phyloP scores from a whole-genome alignment of 257 asterid species.

The Forsythia viridissima region DNA sequence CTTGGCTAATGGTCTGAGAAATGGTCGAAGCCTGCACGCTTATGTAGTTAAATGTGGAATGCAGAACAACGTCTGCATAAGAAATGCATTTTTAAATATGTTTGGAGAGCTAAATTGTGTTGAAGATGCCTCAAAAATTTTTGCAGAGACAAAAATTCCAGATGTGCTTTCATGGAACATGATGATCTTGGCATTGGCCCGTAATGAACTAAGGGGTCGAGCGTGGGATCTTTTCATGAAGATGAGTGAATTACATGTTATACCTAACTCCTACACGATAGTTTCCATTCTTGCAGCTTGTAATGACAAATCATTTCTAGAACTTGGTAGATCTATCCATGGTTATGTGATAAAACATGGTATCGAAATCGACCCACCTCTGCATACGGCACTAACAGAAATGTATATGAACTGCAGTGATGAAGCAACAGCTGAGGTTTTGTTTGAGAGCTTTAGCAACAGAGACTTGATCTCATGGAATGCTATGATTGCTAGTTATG shows the following conservation, averaged over 20 bases:
- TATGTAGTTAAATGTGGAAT: slow-evolving; percentile 31
- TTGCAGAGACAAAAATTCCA: slow-evolving; percentile 7
- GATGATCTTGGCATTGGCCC: slow-evolving; percentile 21
- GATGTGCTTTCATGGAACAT: slow-evolving; percentile 32
- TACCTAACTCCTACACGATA: slow-evolving; percentile 26
- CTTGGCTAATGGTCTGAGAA: slow-evolving; percentile 23
- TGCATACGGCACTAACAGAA: slow-evolving; percentile 34
- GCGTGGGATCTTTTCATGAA: slow-evolving; percentile 23
- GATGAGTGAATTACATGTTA: slow-evolving; percentile 23
- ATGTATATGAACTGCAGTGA: slow-evolving; percentile 40
- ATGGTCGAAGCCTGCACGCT: slow-evolving; percentile 34
- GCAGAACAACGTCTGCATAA: slow-evolving; percentile 4
- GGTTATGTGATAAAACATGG: slow-evolving; percentile 28
- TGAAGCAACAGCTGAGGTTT: slow-evolving; percentile 18
- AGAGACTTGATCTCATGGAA: slow-evolving; percentile 41
- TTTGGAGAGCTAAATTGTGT: slow-evolving; percentile 20
- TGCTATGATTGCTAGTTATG: slow-evolving; percentile 37
- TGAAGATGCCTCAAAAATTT: slow-evolving; percentile 25
- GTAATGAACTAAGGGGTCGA: slow-evolving; percentile 11
- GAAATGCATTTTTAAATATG: slow-evolving; percentile 18
- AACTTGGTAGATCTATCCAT: slow-evolving; percentile 28
- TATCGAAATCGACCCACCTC: slow-evolving; percentile 21
- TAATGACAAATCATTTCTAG: slow-evolving; percentile 15
- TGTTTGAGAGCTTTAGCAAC: slow-evolving; percentile 32
- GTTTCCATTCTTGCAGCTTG: slow-evolving; percentile 36